phyloP scores from a whole-genome alignment of 306 rosid genomes.

The Corylus americana region DNA sequence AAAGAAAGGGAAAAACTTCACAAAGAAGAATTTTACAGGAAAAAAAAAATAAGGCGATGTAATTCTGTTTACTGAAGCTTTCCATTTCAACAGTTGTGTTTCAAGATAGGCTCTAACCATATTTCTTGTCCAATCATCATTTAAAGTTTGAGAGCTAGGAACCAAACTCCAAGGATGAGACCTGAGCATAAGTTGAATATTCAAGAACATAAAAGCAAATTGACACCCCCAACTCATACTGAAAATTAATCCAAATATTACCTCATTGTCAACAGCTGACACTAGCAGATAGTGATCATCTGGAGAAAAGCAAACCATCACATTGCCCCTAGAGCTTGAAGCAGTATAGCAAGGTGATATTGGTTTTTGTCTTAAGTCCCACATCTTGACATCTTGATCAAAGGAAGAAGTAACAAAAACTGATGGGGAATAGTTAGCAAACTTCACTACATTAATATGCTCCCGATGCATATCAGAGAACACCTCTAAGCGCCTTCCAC shows the following conservation, averaged over 20 bases:
- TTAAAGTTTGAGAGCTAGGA: neutral
- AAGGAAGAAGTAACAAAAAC: slow-evolving; percentile 82
- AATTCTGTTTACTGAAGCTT: neutral
- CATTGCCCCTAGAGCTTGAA: slow-evolving; percentile 79
- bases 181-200: neutral
- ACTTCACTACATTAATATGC: slow-evolving; percentile 82
- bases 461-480: slow-evolving; percentile 78
- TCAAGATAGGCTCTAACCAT: neutral
- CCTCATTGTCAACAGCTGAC: slow-evolving; percentile 90
- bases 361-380: slow-evolving; percentile 91
- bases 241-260: slow-evolving; percentile 16
- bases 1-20: neutral
- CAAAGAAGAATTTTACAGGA: neutral
- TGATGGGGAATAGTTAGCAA: slow-evolving; percentile 79
- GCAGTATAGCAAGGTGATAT: slow-evolving; percentile 64
- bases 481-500: slow-evolving; percentile 64
- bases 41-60: neutral
- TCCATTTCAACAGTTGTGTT: neutral
- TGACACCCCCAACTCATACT: slow-evolving; percentile 11
- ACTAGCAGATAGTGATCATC: slow-evolving; percentile 82
- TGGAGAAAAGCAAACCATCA: slow-evolving; percentile 92
- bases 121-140: neutral
- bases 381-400: slow-evolving; percentile 81
- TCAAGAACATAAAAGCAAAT: neutral
- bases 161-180: neutral